These are phyloP conservation scores for Kuraishia borneana DNA, from an alignment of 805 yeast species.

Conservation along the genomic window DNA sequence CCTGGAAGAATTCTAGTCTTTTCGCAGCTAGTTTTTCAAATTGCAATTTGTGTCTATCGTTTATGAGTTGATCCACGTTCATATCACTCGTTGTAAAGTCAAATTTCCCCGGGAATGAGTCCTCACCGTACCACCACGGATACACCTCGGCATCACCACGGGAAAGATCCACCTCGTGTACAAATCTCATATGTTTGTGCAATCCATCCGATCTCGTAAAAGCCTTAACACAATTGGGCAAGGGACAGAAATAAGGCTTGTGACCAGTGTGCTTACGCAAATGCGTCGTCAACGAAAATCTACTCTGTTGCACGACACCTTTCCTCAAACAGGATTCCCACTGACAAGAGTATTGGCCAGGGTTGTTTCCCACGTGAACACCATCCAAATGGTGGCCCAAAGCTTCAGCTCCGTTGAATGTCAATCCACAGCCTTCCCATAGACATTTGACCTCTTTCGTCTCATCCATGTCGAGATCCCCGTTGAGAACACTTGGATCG, in stretches of 20 bases:
- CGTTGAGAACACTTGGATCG: neutral
- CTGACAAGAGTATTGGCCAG: constrained; percentile 36
- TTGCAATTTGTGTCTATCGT: neutral
- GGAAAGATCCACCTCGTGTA: constrained; percentile 37
- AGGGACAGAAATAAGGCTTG: constrained; percentile 50
- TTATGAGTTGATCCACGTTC: neutral
- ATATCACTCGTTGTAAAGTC: neutral
- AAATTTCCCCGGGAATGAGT: too few species aligned
- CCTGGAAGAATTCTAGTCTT: constrained; percentile 2
- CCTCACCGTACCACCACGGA: constrained; percentile 9
- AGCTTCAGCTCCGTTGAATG: constrained; percentile 21
- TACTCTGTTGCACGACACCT: constrained; percentile 39
- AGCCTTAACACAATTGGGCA: constrained; percentile 54
- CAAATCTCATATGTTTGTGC: constrained; percentile 50
- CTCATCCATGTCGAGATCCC: neutral
- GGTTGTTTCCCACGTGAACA: constrained; percentile 23
- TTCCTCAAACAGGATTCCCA: constrained; percentile 50
- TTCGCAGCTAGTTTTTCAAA: neutral
- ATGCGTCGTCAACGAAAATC: constrained; percentile 52
- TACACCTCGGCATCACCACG: constrained; percentile 5
- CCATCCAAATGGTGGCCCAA: constrained; percentile 26
- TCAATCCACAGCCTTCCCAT: constrained; percentile 25
- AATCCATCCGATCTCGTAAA: constrained; percentile 54
- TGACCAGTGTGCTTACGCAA: constrained; percentile 58
- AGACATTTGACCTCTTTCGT: constrained; percentile 13